Conservation (phyloP, 1,284 basidiomycete genomes). For the Ustilago curta region DNA sequence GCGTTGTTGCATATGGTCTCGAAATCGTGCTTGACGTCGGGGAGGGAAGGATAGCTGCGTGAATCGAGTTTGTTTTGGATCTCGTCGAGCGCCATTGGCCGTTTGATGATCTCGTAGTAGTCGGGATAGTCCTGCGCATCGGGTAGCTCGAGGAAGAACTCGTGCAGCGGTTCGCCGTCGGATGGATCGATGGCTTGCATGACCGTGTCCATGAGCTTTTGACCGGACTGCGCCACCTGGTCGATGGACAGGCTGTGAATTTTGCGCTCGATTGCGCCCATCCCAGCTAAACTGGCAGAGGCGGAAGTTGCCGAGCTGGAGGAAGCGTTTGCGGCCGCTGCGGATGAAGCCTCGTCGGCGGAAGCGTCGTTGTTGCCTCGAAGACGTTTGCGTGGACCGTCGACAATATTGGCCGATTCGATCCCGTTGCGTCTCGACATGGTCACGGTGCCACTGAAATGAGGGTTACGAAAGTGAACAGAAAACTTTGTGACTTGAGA, state of each 20-base stretch:
- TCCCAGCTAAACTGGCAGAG: slow-evolving; percentile 13
- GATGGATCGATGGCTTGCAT: slow-evolving; percentile 43
- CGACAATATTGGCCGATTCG: slow-evolving; percentile 50
- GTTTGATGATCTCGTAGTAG: slow-evolving; percentile 87
- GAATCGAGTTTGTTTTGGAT: slow-evolving; percentile 79
- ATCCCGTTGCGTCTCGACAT: slow-evolving; percentile 44
- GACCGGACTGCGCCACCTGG: slow-evolving; percentile 32
- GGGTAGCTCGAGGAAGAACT: slow-evolving; percentile 82
- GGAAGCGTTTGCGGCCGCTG: slow-evolving; percentile 5
- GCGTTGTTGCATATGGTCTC: slow-evolving; percentile 91
- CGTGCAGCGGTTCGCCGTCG: slow-evolving; percentile 72
- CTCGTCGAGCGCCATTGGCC: slow-evolving; percentile 85
- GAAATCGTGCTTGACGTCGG: slow-evolving; percentile 82
- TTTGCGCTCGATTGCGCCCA: slow-evolving; percentile 45
- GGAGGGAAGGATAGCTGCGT: slow-evolving; percentile 76
- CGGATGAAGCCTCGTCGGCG: slow-evolving; percentile 21
- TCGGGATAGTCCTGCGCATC: slow-evolving; percentile 85
- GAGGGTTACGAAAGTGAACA: background rate
- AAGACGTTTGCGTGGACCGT: slow-evolving; percentile 55
- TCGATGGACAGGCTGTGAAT: slow-evolving; percentile 32
- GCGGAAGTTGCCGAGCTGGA: slow-evolving; percentile 4
- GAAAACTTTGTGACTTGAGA: slow-evolving; percentile 1
- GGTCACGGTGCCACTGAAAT: background rate
- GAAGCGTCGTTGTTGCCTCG: slow-evolving; percentile 32
- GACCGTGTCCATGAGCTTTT: slow-evolving; percentile 49